Conservation (phyloP, 2,329 filamentous ascomycete species). For the Fusarium bactridioides region DNA sequence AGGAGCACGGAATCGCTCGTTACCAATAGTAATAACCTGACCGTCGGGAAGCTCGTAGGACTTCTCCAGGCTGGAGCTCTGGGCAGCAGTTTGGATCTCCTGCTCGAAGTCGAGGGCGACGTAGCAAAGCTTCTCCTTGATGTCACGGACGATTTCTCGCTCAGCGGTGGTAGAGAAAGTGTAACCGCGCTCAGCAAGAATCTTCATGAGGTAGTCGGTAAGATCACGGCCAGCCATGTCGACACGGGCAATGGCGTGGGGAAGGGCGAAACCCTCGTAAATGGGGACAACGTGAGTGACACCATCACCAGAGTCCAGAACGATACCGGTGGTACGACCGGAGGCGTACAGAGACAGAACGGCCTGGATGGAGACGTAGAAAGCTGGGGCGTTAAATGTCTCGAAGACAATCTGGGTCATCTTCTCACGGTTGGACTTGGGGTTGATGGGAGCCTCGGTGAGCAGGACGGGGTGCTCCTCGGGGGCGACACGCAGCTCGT, state of each 20-base stretch:
- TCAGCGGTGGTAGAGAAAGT: constrained; percentile 99
- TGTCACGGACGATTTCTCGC: constrained; percentile 99
- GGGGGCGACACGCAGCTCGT: constrained; percentile 99
- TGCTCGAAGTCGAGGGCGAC: constrained; percentile 99
- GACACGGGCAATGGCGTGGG: constrained; percentile 99
- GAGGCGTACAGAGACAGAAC: constrained; percentile 99
- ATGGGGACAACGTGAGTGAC: constrained; percentile 99
- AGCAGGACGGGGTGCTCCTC: constrained; percentile 99
- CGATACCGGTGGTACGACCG: constrained; percentile 99
- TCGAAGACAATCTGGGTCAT: constrained; percentile 99
- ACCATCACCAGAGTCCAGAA: constrained; percentile 99
- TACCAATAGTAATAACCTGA: constrained; percentile 99
- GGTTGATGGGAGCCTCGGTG: constrained; percentile 99
- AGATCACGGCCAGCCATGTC: constrained; percentile 99
- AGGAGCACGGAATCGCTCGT: constrained; percentile 99
- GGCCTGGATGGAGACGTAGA: constrained; percentile 99
- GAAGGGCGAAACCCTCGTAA: constrained; percentile 99
- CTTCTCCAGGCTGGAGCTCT: constrained; percentile 99
- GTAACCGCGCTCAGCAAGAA: constrained; percentile 98
- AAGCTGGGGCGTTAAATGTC: constrained; percentile 99
- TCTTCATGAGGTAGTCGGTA: constrained; percentile 99
- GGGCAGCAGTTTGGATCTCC: constrained; percentile 99
- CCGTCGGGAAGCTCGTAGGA: constrained; percentile 99
- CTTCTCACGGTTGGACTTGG: constrained; percentile 99
- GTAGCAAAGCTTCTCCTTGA: constrained; percentile 99